Percentiles rank a stretch among this genome's conserved stretches.
Evolutionary conservation across 345 rosid genomes (phyloP).

Genomic region (Eucalyptus viminalis): DNA sequence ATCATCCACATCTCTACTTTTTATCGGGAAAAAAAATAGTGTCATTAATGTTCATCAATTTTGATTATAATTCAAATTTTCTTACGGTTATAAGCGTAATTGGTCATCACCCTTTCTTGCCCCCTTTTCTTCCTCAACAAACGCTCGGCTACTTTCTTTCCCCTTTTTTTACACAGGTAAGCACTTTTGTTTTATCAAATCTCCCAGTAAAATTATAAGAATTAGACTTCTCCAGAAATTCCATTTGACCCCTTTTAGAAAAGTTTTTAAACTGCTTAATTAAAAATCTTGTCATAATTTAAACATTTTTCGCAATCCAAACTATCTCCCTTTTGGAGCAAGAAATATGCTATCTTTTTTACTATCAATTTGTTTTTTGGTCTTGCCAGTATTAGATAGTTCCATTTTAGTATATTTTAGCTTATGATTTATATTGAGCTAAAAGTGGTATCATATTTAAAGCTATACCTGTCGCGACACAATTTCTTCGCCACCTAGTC

Average conservation of each 20-base stretch:
- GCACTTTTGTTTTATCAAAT: background rate
- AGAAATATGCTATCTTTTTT: background rate
- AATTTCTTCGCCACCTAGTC: too few species aligned
- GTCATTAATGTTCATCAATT: too few species aligned
- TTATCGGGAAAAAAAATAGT: too few species aligned
- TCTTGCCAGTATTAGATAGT: background rate
- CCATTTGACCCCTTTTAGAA: background rate
- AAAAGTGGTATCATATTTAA: background rate
- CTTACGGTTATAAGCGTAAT: background rate
- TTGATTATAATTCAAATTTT: too few species aligned
- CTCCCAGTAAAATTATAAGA: background rate
- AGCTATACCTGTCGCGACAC: rapidly evolving
- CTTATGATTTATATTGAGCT: background rate
- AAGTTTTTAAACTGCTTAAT: background rate
- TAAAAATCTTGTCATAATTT: background rate
- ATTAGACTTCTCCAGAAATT: background rate
- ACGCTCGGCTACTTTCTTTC: background rate
- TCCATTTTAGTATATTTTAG: background rate
- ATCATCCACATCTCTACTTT: too few species aligned
- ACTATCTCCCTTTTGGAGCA: background rate
- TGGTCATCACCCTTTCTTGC: background rate
- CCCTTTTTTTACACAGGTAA: background rate
- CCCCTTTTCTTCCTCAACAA: background rate
- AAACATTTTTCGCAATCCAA: background rate
- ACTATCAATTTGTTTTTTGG: background rate